Percentiles rank a stretch among this genome's conserved stretches.
These are phyloP conservation scores for Annulohypoxylon nitens DNA, from an alignment of 495 filamentous ascomycete genomes.

Conservation along the genomic window DNA sequence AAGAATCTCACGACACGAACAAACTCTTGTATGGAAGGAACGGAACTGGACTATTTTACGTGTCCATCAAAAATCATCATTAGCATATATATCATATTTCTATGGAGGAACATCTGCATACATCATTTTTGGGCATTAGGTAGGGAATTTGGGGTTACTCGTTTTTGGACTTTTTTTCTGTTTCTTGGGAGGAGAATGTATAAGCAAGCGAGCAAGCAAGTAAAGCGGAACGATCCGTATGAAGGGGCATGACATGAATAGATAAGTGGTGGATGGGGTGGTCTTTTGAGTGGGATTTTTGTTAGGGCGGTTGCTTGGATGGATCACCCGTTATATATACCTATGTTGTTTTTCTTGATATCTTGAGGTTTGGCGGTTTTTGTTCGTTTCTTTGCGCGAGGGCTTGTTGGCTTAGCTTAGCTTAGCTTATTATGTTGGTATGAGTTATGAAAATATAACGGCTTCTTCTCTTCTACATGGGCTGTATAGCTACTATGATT, in stretches of 20 bases:
- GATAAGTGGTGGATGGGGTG: not conserved
- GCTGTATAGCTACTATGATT: not conserved
- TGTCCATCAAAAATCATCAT: not conserved
- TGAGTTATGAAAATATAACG: constrained; percentile 5
- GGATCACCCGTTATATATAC: constrained; percentile 16
- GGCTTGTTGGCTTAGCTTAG: not conserved
- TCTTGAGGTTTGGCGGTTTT: not conserved
- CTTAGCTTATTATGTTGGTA: not conserved
- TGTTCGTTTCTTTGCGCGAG: not conserved
- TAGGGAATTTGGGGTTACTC: constrained; percentile 16
- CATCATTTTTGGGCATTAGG: constrained; percentile 23
- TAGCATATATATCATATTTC: not conserved
- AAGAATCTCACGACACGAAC: not conserved
- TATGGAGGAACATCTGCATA: constrained; percentile 18
- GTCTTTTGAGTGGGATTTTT: constrained; percentile 14
- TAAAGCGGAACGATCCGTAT: not conserved
- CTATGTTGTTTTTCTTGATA: constrained; percentile 12
- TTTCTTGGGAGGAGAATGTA: constrained; percentile 17
- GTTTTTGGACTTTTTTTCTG: not conserved
- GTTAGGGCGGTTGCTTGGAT: constrained; percentile 24
- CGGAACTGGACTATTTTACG: not conserved
- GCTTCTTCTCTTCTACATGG: not conserved
- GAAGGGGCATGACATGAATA: not conserved
- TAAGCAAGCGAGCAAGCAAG: constrained; percentile 2
- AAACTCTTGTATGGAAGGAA: not conserved